These are phyloP conservation scores for Magnaporthales sp. DNA, from an alignment of 2,329 filamentous ascomycete species.

Conservation along the genomic window DNA sequence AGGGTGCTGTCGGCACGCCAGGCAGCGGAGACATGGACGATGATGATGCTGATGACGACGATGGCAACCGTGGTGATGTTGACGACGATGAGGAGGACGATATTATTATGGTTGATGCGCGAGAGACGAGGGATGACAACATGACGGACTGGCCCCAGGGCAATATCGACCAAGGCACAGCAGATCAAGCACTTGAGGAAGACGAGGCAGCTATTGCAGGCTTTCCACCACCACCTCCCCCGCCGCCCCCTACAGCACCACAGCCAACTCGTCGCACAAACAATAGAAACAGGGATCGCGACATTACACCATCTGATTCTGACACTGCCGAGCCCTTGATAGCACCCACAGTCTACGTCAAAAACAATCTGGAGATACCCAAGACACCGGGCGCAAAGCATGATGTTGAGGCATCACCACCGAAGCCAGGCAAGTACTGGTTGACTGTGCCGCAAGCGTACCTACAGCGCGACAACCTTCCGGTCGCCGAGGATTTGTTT, in stretches of 20 bases:
- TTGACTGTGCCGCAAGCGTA: slow-evolving; percentile 69
- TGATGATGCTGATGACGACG: slow-evolving; percentile 29
- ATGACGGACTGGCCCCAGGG: slow-evolving; percentile 37
- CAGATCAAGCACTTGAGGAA: slow-evolving; percentile 61
- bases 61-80: slow-evolving; percentile 25
- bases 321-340: slow-evolving; percentile 63
- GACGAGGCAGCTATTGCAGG: slow-evolving; percentile 72
- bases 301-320: slow-evolving; percentile 62
- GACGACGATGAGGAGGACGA: slow-evolving; percentile 42
- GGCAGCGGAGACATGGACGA: slow-evolving; percentile 8
- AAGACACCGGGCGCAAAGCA: slow-evolving; percentile 60
- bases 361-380: slow-evolving; percentile 65
- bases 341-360: slow-evolving; percentile 50
- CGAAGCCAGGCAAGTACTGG: slow-evolving; percentile 76
- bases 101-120: slow-evolving; percentile 48
- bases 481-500: slow-evolving; percentile 78
- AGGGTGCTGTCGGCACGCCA: slow-evolving; percentile 10
- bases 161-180: slow-evolving; percentile 19
- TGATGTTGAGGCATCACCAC: slow-evolving; percentile 34
- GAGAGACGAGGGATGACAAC: slow-evolving; percentile 34
- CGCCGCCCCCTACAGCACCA: slow-evolving; percentile 46
- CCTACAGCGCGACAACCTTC: slow-evolving; percentile 50
- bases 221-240: slow-evolving; percentile 58
- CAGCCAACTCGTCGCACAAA: slow-evolving; percentile 28
- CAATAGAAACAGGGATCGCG: slow-evolving; percentile 36